phyloP scores from a whole-genome alignment of 345 rosid genomes.

The Salix koriyanagi region DNA sequence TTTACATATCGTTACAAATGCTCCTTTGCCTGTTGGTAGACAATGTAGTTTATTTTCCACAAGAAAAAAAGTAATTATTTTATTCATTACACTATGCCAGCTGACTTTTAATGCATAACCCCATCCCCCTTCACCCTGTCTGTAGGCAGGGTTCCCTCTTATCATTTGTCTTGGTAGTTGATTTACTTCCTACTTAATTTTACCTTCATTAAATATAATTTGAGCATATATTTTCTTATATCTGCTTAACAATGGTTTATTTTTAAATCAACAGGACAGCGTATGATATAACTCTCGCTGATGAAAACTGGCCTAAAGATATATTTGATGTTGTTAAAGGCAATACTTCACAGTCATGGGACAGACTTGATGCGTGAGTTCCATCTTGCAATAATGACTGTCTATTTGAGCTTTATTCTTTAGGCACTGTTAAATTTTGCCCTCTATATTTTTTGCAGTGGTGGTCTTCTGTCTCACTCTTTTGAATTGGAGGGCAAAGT shows the following conservation, averaged over 20 bases:
- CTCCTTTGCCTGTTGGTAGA: not conserved
- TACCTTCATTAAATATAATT: not conserved
- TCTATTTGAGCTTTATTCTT: not conserved
- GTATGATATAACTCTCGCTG: slow-evolving; percentile 68
- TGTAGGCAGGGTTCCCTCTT: not conserved
- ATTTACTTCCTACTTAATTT: not conserved
- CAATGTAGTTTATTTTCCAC: not conserved
- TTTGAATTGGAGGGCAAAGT: slow-evolving; percentile 83
- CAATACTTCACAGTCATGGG: slow-evolving; percentile 82
- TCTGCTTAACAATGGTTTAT: not conserved
- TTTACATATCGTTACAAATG: not conserved
- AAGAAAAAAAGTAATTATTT: not conserved
- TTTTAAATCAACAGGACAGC: slow-evolving; percentile 51
- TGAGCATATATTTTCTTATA: not conserved
- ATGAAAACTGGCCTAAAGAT: slow-evolving; percentile 65
- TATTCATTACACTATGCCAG: not conserved
- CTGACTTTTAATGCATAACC: not conserved
- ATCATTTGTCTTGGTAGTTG: not conserved
- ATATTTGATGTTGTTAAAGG: slow-evolving; percentile 59
- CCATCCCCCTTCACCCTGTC: not conserved
- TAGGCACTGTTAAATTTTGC: not conserved
- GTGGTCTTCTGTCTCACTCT: slow-evolving; percentile 71
- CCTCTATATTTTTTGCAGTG: slow-evolving; percentile 42
- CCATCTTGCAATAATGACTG: not conserved
- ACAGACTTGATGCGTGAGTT: slow-evolving; percentile 91